Base-by-base conservation (phyloP, 768 basidiomycete genomes). In the Termitomyces sp. region DNA sequence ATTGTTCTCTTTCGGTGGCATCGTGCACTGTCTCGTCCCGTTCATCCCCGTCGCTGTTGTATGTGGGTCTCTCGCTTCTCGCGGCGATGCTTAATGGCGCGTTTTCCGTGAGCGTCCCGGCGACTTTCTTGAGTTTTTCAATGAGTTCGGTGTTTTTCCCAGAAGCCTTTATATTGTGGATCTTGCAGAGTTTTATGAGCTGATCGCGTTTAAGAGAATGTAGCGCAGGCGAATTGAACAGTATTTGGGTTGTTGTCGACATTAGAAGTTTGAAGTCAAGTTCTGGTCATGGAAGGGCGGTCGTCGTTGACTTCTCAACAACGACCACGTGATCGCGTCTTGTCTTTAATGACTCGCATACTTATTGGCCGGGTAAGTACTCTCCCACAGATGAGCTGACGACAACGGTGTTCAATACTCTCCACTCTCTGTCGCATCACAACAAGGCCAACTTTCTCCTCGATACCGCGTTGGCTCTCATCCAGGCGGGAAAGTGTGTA, bases 181-280 rank as follows among this genome's bases (percentile, higher is more conserved):
- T 81, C 70, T 92, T 92, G 83, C 91, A 94, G 51, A 94, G 78
- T 61, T 88, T 90, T 53, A 90, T 79, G 43, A 93, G 87, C 66
- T 94, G 91, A 46, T 89, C 85, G 49, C 92, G 87, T 67, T 90
- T 92, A 43, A 94, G 81, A 22, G 90, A 87, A 67, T 91, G 84
- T 29, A 94, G 71, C 2, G 92, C 91, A 0, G 91, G 88, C 4
- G 90, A 90, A 70, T 93, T 90, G 72, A 88, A 90, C 12, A 93
- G 72, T 48, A 93, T 92, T 62, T 90, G 79, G 0, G 88, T 90
- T 2, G 87, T 89, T 9, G 83, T 83, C 20, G 85, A 82, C 86
- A 88, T 87, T 36, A 29, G 12, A 26, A 32, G 29, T 43, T 29
- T 3, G n/a, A n/a, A n/a, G n/a, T n/a, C 20, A 43, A 47, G 22